Percentiles rank a stretch among this genome's conserved stretches.
phyloP scores from a whole-genome alignment of 1,284 basidiomycete genomes.

The Agroathelia rolfsii region DNA sequence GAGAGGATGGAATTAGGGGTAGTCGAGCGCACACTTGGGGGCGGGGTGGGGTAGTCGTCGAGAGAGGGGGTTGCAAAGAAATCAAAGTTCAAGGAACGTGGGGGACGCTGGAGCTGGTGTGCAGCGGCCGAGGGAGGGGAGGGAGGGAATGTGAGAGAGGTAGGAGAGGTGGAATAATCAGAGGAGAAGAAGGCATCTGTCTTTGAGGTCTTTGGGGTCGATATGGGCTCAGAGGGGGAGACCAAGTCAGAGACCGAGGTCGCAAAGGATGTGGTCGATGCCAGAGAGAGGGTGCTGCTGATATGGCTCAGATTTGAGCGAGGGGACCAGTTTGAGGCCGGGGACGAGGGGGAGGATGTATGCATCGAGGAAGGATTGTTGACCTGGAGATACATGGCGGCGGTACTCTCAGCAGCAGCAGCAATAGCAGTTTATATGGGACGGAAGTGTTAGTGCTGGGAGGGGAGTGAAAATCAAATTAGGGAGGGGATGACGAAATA shows the following conservation, averaged over 20 bases:
- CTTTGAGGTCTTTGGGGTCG: slow-evolving; percentile 22
- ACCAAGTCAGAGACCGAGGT: slow-evolving; percentile 17
- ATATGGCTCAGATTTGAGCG: too few relatives aligned
- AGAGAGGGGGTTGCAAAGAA: slow-evolving; percentile 21
- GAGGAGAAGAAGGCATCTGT: slow-evolving; percentile 31
- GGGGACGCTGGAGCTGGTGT: slow-evolving; percentile 7
- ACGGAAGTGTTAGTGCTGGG: too few relatives aligned
- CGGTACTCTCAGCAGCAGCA: too few relatives aligned
- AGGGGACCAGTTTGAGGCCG: too few relatives aligned
- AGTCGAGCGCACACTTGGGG: slow-evolving; percentile 6
- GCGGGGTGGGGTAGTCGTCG: slow-evolving; percentile 9
- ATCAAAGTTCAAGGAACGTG: slow-evolving; percentile 22
- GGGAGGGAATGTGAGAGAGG: slow-evolving; percentile 9
- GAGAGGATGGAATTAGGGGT: slow-evolving; percentile 10
- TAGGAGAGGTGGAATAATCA: slow-evolving; percentile 6
- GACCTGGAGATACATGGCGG: too few relatives aligned
- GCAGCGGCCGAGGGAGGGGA: slow-evolving; percentile 11
- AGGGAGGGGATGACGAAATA: too few relatives aligned
- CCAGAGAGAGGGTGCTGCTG: too few relatives aligned
- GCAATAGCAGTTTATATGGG: too few relatives aligned
- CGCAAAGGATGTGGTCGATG: too few relatives aligned
- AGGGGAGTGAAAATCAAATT: too few relatives aligned
- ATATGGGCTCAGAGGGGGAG: slow-evolving; percentile 17
- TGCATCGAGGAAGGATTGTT: too few relatives aligned
- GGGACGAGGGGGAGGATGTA: too few relatives aligned